Base-by-base conservation (phyloP, 2,329 filamentous ascomycete species). In the Penicillium sp. region DNA sequence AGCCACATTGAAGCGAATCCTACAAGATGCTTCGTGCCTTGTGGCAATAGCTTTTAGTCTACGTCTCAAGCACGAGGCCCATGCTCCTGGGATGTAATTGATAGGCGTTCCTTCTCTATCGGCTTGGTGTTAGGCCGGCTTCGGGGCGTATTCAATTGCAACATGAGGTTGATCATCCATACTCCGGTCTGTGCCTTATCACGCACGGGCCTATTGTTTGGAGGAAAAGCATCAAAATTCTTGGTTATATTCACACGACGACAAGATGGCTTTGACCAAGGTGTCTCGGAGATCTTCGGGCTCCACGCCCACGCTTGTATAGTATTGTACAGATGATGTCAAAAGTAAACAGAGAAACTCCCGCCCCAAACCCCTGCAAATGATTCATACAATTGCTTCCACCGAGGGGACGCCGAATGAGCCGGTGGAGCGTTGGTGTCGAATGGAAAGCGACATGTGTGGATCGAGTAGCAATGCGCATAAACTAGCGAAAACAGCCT, bases 281-380 rank as follows among this genome's bases (percentile, higher is more conserved):
- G 43, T 26, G 36, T 42, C 48, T 51, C 42, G 29, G 33, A 42
- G 33, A 44, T 28, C 31, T 49, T 53, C 42, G 52, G 52, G 50
- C 43, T 28, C 45, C 47, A 23, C 42, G 43, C 50, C 54, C 54
- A 44, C 39, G 48, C 29, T 52, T 49, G 41, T 23, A 28, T 42
- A 56, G 49, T 63, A 60, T 54, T 57, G 52, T 62, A 62, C 57
- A 63, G 47, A 45, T 60, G 28, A 51, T 56, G 47, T 55, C 45
- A 51, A 52, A 51, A 24, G 23, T 53, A 60, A 49, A 38, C 43
- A 42, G 53, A 52, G 57, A 42, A 58, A 63, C 59, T 62, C 60
- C 49, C 59, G 46, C 51, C 53, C 60, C 55, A 60, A 61, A 58
- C 56, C 58, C 57, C 56, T 57, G 58, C 52, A 59, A 57, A 51